phyloP scores from a whole-genome alignment of 73 alveolate species.

The Breviolum minutum region DNA sequence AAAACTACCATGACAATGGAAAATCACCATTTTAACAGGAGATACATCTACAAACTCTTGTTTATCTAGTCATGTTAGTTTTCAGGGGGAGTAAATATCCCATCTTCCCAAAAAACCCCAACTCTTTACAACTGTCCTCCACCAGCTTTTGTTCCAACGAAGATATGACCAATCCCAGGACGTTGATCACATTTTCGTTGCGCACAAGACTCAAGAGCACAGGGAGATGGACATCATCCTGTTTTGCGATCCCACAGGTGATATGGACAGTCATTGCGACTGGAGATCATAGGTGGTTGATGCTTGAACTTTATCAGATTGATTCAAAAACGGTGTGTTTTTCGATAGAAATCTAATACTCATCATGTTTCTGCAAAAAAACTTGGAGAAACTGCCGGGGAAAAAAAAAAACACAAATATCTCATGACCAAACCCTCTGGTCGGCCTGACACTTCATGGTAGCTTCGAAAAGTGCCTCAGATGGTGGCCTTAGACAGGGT shows the following conservation, averaged over 20 bases:
- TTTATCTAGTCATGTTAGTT: neutral
- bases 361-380: no score
- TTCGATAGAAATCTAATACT: no score
- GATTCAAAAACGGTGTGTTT: no score
- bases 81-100: neutral
- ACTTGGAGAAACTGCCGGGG: no score
- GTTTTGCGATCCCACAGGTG: no score
- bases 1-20: neutral
- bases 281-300: no score
- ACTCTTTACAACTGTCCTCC: neutral
- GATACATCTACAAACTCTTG: neutral
- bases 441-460: neutral
- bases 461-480: neutral
- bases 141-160: constrained; percentile 7
- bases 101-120: neutral
- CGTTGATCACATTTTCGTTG: neutral
- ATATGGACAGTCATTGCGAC: no score
- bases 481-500: neutral
- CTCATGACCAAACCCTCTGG: no score
- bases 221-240: neutral
- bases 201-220: constrained; percentile 14
- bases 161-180: neutral
- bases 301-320: no score
- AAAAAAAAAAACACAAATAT: no score
- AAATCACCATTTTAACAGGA: neutral